A percentile compares a stretch with the other conserved stretches of the same genome.
phyloP scores from a whole-genome alignment of 2,329 filamentous ascomycete species.

The Ceratocystiopsis minuta region DNA sequence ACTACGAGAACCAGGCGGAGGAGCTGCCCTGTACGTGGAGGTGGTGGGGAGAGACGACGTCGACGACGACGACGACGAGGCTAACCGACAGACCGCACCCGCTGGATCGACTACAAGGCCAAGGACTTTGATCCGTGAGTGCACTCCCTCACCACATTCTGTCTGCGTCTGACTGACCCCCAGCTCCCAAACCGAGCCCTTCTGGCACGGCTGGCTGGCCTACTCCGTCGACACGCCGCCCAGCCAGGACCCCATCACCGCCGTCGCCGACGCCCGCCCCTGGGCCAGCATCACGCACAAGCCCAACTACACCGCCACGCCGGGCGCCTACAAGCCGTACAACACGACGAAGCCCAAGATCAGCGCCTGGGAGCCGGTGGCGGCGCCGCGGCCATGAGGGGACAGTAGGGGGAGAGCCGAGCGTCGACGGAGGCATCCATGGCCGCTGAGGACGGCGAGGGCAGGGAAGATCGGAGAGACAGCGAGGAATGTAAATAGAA shows the following conservation, averaged over 20 bases:
- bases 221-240: slow-evolving; percentile 84
- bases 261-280: slow-evolving; percentile 30
- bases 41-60: too few relatives aligned
- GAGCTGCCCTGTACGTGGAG: slow-evolving; percentile 62
- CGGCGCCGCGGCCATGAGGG: slow-evolving; percentile 12
- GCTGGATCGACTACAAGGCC: slow-evolving; percentile 95
- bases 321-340: slow-evolving; percentile 80
- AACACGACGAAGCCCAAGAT: slow-evolving; percentile 45
- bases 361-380: slow-evolving; percentile 17
- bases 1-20: slow-evolving; percentile 85
- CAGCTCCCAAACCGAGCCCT: slow-evolving; percentile 73
- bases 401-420: too few relatives aligned
- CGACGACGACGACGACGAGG: neutral
- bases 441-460: too few relatives aligned
- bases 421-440: too few relatives aligned
- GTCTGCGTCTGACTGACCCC: neutral
- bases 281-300: slow-evolving; percentile 62
- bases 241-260: slow-evolving; percentile 51
- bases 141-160: too few relatives aligned
- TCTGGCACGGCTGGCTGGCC: slow-evolving; percentile 97
- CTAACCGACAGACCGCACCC: slow-evolving; percentile 55
- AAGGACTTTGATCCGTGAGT: slow-evolving; percentile 62
- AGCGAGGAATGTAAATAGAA: too few relatives aligned
- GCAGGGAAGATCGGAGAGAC: too few relatives aligned
- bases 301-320: slow-evolving; percentile 56